Percentiles rank a stretch among this genome's conserved stretches.
phyloP scores from a whole-genome alignment of 2,329 filamentous ascomycete species.

The Elsinoe fawcettii region DNA sequence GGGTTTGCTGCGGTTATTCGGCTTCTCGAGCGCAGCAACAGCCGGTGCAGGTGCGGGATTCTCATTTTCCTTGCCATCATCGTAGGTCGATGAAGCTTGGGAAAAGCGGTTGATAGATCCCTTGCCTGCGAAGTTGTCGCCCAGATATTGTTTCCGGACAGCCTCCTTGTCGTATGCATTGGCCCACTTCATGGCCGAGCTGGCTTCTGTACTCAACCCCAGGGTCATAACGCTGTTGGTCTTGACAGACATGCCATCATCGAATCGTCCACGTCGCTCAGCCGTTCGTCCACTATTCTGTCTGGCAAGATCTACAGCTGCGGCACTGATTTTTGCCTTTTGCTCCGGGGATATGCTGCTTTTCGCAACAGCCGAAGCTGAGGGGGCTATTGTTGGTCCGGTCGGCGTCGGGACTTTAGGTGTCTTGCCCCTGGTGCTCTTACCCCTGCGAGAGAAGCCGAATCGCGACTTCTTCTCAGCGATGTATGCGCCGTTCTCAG shows the following conservation, averaged over 20 bases:
- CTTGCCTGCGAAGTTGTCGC: constrained; percentile 63
- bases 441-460: constrained; percentile 67
- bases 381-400: constrained; percentile 32
- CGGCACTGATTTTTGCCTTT: constrained; percentile 85
- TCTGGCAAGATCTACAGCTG: constrained; percentile 73
- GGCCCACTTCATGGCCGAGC: constrained; percentile 93
- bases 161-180: constrained; percentile 87
- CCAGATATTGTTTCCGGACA: constrained; percentile 78
- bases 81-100: constrained; percentile 15
- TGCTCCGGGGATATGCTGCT: constrained; percentile 82
- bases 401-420: constrained; percentile 36
- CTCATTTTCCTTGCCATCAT: constrained; percentile 14
- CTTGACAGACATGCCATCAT: constrained; percentile 55
- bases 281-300: constrained; percentile 45
- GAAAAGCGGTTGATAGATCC: constrained; percentile 41
- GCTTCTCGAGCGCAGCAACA: background rate
- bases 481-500: constrained; percentile 78
- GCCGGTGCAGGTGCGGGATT: background rate
- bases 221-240: constrained; percentile 86
- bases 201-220: constrained; percentile 81
- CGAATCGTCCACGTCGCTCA: constrained; percentile 48
- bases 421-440: constrained; percentile 45
- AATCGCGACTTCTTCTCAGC: constrained; percentile 94
- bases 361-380: constrained; percentile 57
- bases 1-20: constrained; percentile 4